Evolutionary conservation across 2,329 filamentous ascomycete species (phyloP).

Genomic region (Aaosphaeria pasadenensis): DNA sequence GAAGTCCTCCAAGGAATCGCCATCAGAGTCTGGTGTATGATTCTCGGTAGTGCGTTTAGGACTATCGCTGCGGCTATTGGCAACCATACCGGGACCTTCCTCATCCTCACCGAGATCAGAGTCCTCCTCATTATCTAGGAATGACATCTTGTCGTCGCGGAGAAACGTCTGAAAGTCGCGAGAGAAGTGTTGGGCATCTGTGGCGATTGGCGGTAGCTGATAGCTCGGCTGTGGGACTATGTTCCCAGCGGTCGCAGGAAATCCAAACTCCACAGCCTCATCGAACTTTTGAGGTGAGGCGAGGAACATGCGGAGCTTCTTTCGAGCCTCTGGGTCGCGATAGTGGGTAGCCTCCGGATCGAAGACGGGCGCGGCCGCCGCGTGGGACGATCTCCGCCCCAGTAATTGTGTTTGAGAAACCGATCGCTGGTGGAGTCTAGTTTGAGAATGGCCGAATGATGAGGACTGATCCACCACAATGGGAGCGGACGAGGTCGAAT

Average conservation of each 20-base stretch:
- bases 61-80: too few species aligned
- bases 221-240: conserved; percentile 20
- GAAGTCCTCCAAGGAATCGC: conserved; percentile 30
- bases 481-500: conserved; percentile 45
- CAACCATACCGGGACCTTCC: conserved; percentile 17
- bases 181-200: conserved; percentile 41
- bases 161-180: conserved; percentile 58
- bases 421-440: conserved; percentile 23
- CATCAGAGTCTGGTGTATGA: conserved; percentile 27
- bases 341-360: conserved; percentile 79
- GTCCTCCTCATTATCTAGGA: conserved; percentile 32
- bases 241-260: conserved; percentile 57
- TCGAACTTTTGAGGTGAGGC: conserved; percentile 93
- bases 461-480: conserved; percentile 39
- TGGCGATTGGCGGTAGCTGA: conserved; percentile 31
- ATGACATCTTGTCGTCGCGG: conserved; percentile 53
- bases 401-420: conserved; percentile 18
- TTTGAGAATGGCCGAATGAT: conserved; percentile 19
- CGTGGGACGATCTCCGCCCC: conserved; percentile 25
- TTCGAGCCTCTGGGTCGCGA: conserved; percentile 81
- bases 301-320: conserved; percentile 81
- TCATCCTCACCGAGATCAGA: conserved; percentile 6
- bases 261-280: conserved; percentile 90
- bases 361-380: conserved; percentile 26
- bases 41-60: neutral